Conservation (phyloP, 1,284 basidiomycete species). For the Fomitopsis palustris region DNA sequence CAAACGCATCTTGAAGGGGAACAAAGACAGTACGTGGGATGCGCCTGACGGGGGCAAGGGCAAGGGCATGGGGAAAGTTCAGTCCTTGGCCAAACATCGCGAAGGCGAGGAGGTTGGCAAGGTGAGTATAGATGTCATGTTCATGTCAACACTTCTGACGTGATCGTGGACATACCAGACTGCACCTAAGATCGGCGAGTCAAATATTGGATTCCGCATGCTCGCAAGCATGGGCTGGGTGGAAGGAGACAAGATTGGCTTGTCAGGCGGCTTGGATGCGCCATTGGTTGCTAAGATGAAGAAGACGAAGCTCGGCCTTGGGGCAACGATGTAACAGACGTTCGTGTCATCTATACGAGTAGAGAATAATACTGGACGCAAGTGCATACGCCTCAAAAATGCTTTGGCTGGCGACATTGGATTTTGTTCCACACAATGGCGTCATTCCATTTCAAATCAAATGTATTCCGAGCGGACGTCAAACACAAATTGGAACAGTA, state of each 20-base stretch:
- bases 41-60: constrained; percentile 29
- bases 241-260: constrained; percentile 66
- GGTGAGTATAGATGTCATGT: constrained; percentile 30
- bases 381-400: too few relatives aligned
- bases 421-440: too few relatives aligned
- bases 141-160: constrained; percentile 1
- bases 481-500: neutral
- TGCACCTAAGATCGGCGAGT: constrained; percentile 69
- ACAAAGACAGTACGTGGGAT: constrained; percentile 29
- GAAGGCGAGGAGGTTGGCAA: constrained; percentile 80
- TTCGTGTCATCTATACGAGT: neutral
- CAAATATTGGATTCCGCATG: constrained; percentile 77
- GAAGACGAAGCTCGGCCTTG: constrained; percentile 68
- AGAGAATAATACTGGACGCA: too few relatives aligned
- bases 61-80: constrained; percentile 12
- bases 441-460: neutral
- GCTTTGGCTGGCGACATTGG: too few relatives aligned
- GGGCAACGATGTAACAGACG: constrained; percentile 40
- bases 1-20: constrained; percentile 43
- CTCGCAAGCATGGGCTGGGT: constrained; percentile 77
- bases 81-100: constrained; percentile 42
- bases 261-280: constrained; percentile 56
- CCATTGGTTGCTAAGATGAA: constrained; percentile 74
- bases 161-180: constrained; percentile 32
- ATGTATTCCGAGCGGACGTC: constrained; percentile 1